Percentiles rank a stretch among this genome's conserved stretches.
Evolutionary conservation across 2,329 filamentous ascomycete genomes (phyloP).

Genomic region (Apiospora marii): DNA sequence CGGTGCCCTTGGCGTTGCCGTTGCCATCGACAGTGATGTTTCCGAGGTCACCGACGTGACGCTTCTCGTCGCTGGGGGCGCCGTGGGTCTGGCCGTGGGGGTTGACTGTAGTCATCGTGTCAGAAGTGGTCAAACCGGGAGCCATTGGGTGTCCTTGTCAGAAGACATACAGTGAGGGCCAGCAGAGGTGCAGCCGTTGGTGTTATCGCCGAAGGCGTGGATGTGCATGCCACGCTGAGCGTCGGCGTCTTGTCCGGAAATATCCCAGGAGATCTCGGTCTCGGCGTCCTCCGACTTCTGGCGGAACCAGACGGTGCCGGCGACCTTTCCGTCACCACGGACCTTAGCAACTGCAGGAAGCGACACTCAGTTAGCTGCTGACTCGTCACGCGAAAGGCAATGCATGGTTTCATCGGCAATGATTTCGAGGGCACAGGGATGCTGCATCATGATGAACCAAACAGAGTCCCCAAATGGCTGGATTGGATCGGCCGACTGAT

Average conservation of each 20-base stretch:
- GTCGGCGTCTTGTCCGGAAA: constrained; percentile 91
- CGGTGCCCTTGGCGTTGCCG: constrained; percentile 85
- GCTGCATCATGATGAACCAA: constrained; percentile 29
- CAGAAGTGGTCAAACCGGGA: constrained; percentile 21
- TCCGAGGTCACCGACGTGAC: constrained; percentile 96
- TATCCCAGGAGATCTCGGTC: constrained; percentile 91
- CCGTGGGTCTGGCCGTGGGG: constrained; percentile 29
- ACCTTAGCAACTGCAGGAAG: constrained; percentile 81
- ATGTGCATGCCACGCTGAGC: constrained; percentile 98
- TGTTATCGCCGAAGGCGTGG: constrained; percentile 99
- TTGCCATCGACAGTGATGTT: constrained; percentile 96
- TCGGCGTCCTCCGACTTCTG: constrained; percentile 82
- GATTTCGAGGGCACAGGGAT: constrained; percentile 27
- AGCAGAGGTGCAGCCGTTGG: constrained; percentile 98
- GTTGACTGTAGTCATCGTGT: constrained; percentile 27
- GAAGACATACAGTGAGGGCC: constrained; percentile 88
- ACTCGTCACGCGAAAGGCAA: constrained; percentile 28
- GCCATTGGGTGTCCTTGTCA: neutral
- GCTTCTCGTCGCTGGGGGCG: constrained; percentile 77
- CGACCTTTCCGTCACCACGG: constrained; percentile 96
- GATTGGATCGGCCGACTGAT: constrained; percentile 28
- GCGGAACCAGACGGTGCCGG: constrained; percentile 94
- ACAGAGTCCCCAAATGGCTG: constrained; percentile 7
- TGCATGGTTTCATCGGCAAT: neutral
- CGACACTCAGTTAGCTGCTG: constrained; percentile 34